These are phyloP conservation scores for Aureobasidium sp. DNA, from an alignment of 2,329 filamentous ascomycete species.

Conservation along the genomic window DNA sequence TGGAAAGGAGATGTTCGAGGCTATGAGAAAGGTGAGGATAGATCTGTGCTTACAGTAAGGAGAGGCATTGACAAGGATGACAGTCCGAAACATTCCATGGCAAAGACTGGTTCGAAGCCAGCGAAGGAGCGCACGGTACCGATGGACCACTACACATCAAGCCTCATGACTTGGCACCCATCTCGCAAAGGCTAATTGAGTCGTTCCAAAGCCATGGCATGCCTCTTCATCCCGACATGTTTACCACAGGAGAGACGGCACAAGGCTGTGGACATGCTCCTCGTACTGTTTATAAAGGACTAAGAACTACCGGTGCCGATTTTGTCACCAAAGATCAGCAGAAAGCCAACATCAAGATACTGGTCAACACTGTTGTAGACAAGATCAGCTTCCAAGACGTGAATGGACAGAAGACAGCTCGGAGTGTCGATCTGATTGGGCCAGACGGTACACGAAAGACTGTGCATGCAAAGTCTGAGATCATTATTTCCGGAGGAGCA, in stretches of 20 bases:
- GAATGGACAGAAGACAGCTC: slow-evolving; percentile 35
- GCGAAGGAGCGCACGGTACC: neutral
- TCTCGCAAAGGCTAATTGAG: slow-evolving; percentile 49
- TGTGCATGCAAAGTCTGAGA: slow-evolving; percentile 40
- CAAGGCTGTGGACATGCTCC: slow-evolving; percentile 43
- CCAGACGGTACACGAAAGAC: slow-evolving; percentile 34
- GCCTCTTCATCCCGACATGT: slow-evolving; percentile 53
- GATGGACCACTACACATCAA: slow-evolving; percentile 1
- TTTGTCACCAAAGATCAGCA: slow-evolving; percentile 37
- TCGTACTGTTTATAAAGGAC: slow-evolving; percentile 45
- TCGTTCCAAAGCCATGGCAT: slow-evolving; percentile 51
- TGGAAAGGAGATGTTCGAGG: slow-evolving; percentile 17
- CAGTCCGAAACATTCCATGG: neutral
- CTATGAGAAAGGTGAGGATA: slow-evolving; percentile 16
- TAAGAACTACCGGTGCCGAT: slow-evolving; percentile 47
- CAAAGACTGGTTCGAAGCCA: slow-evolving; percentile 9
- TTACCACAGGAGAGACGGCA: slow-evolving; percentile 37
- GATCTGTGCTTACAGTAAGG: neutral
- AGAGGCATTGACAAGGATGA: neutral
- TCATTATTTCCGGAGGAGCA: slow-evolving; percentile 44
- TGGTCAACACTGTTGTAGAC: slow-evolving; percentile 22
- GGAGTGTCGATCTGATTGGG: slow-evolving; percentile 39
- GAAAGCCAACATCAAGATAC: slow-evolving; percentile 35
- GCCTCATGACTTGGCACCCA: slow-evolving; percentile 53
- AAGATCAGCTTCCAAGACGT: slow-evolving; percentile 43